A percentile compares a stretch with the other conserved stretches of the same genome.
Conservation (phyloP, 1,139 yeast species). For the Hyphopichia khmerensis region DNA sequence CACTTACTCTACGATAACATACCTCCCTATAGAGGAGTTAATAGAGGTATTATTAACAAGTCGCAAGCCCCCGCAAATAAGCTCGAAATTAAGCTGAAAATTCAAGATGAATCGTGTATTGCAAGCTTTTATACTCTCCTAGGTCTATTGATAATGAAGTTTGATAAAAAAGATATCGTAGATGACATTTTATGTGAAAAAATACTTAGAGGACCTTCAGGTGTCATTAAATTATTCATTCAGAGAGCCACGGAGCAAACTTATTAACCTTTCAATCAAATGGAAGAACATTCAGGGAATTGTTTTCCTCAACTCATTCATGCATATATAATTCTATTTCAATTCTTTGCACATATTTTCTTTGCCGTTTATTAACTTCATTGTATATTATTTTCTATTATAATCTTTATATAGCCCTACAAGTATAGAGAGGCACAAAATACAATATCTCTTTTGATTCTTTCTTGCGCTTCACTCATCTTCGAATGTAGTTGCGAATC, state of each 20-base stretch:
- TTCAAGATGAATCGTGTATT: slow-evolving; percentile 27
- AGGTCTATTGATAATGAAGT: slow-evolving; percentile 35
- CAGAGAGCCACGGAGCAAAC: slow-evolving; percentile 7
- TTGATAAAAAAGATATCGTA: slow-evolving; percentile 20
- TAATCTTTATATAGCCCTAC: slow-evolving; percentile 18
- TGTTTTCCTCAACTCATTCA: no score
- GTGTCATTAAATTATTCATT: slow-evolving; percentile 18
- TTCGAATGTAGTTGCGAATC: slow-evolving; percentile 84
- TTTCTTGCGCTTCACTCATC: slow-evolving; percentile 91
- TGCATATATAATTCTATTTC: neutral
- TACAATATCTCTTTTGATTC: slow-evolving; percentile 93
- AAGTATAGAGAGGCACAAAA: slow-evolving; percentile 94
- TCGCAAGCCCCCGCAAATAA: neutral
- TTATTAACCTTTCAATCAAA: no score
- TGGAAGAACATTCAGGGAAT: no score
- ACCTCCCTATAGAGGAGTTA: slow-evolving; percentile 32
- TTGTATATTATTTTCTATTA: neutral
- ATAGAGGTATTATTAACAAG: slow-evolving; percentile 8
- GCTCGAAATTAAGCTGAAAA: slow-evolving; percentile 3
- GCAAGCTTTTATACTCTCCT: slow-evolving; percentile 42
- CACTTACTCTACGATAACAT: slow-evolving; percentile 26
- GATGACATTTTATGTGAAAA: slow-evolving; percentile 28
- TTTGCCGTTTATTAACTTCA: neutral
- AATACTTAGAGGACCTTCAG: slow-evolving; percentile 28
- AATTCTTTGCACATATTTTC: slow-evolving; percentile 1